Conservation (phyloP, 768 basidiomycete species). For the Trametes maxima region DNA sequence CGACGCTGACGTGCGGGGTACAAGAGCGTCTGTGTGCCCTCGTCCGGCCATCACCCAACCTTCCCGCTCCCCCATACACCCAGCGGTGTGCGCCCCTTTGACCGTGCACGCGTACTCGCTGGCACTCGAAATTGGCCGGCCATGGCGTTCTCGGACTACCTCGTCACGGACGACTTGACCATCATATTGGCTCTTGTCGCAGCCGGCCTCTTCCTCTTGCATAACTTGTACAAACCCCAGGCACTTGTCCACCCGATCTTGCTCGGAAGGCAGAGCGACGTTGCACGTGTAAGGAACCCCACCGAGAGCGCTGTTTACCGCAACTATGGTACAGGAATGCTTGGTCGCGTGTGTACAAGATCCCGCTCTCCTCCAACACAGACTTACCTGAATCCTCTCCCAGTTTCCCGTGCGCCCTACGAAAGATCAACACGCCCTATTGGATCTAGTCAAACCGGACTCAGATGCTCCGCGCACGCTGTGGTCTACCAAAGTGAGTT, state of each 20-base stretch:
- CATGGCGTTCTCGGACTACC: slow-evolving; percentile 54
- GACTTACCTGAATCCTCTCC: slow-evolving; percentile 1
- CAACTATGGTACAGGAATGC: slow-evolving; percentile 84
- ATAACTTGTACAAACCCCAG: slow-evolving; percentile 78
- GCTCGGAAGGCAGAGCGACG: slow-evolving; percentile 90
- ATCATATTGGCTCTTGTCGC: slow-evolving; percentile 75
- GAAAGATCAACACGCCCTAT: slow-evolving; percentile 68
- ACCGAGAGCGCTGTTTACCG: slow-evolving; percentile 87
- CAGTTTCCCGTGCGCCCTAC: slow-evolving; percentile 75
- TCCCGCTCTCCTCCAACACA: slow-evolving; percentile 2
- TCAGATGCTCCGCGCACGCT: slow-evolving; percentile 69
- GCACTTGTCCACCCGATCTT: slow-evolving; percentile 93
- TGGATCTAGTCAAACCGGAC: slow-evolving; percentile 69
- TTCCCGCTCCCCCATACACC: neutral
- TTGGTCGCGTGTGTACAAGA: slow-evolving; percentile 65
- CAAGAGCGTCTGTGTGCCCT: no score
- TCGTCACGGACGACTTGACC: slow-evolving; percentile 79
- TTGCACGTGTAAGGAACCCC: slow-evolving; percentile 76
- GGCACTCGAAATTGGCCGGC: neutral
- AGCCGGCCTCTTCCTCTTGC: slow-evolving; percentile 74
- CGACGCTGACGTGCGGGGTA: no score
- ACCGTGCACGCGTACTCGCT: neutral
- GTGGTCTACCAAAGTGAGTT: slow-evolving; percentile 72
- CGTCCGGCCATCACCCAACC: neutral
- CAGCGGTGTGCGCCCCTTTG: neutral